Evolutionary conservation across 805 yeast species (phyloP), one percentile per base, ranked within the genome.

Genomic region (Schwanniomyces yamadae): DNA sequence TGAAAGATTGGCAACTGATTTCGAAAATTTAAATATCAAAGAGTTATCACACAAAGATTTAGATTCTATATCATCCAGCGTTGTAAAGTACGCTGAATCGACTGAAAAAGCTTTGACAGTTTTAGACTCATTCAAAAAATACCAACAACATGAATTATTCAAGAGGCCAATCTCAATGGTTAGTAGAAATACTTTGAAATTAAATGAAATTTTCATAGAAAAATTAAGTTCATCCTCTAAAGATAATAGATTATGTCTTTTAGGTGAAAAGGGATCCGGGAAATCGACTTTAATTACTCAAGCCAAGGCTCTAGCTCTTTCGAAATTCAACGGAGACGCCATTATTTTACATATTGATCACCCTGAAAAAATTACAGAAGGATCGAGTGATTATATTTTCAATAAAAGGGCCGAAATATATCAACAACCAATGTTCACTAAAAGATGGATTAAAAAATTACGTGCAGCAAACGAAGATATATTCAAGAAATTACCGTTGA

Each of bases 391-490:
- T 57, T 85, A 79, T 52, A 69, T 74, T 41, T 74, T 58, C 44
- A 83, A 81, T 57, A 59, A 65, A 18, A 61, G 62, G 28, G 53
- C 73, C 19, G 57, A 62, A 15, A 47, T 66, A 27, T 84, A 80
- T 57, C 83, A 78, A 33, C 96, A 89, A 61, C 95, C 91, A 40
- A 83, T 84, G 91, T 76, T 69, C 52, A 63, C 84, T 33, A 78
- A 78, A 51, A 70, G 73, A 31, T 71, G 86, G 55, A 54, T 86
- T 41, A 64, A 67, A 42, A 78, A 77, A 45, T 41, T 63, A 39
- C 55, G 66, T 20, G 46, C 49, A 8, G 63, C 66, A 29, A 69
- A 69, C 48, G 57, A 56, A 37, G 54, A 41, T 2, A 55, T 59
- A 1, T 61, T 69, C 39, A 49, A 54, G 39, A 55, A 61, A 28